A percentile compares a stretch with the other conserved stretches of the same genome.
Evolutionary conservation across 2,329 filamentous ascomycete species (phyloP).

Genomic region (Colletotrichum shisoi): DNA sequence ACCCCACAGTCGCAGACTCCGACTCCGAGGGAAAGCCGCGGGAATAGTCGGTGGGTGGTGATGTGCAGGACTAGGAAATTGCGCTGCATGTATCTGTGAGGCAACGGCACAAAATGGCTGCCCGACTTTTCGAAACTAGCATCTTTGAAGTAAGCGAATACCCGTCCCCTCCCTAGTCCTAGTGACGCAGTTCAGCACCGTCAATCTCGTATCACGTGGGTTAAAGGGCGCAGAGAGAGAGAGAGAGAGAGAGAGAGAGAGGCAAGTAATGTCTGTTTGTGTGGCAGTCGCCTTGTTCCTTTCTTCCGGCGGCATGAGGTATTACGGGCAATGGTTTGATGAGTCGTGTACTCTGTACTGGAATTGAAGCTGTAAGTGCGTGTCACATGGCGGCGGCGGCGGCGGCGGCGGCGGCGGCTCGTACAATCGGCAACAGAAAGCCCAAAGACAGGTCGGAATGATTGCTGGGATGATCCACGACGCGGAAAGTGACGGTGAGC

Average conservation of each 20-base stretch:
- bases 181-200: neutral
- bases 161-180: neutral
- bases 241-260: neutral
- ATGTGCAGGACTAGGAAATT: constrained; percentile 24
- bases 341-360: neutral
- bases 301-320: neutral
- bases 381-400: constrained; percentile 20
- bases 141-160: constrained; percentile 8
- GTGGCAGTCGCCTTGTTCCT: neutral
- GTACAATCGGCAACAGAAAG: constrained; percentile 23
- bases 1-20: constrained; percentile 9
- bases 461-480: constrained; percentile 35
- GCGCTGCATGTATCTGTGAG: constrained; percentile 22
- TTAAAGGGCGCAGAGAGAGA: neutral
- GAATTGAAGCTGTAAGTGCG: neutral
- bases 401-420: constrained; percentile 8
- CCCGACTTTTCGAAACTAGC: constrained; percentile 14
- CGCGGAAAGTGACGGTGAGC: constrained; percentile 29
- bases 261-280: neutral
- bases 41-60: neutral
- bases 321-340: constrained; percentile 1
- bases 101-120: constrained; percentile 21
- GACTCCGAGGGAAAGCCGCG: constrained; percentile 16
- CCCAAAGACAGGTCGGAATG: constrained; percentile 19
- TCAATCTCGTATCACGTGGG: constrained; percentile 11